Base-by-base conservation (phyloP, 352 stramenopile species). In the Globisporangium recalcitrans region DNA sequence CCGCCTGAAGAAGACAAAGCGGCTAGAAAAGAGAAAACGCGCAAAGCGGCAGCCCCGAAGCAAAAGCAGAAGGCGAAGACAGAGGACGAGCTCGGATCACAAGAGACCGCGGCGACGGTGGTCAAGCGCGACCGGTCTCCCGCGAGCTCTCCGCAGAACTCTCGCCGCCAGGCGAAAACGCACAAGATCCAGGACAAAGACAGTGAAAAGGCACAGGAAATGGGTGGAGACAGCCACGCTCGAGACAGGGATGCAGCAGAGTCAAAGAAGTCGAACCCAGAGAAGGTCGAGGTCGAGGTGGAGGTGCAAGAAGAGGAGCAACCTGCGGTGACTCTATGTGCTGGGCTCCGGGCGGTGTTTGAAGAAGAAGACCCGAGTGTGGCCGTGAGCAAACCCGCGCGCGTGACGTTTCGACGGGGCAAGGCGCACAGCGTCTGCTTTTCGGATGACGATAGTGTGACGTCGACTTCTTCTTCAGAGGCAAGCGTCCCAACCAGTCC, bases 331-430 rank as follows among this genome's bases (percentile, higher is more conserved):
- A 48, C 56, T 0, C 62, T 64, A 22, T 48, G 51, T 13, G n/a
- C n/a, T 7, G 42, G 26, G 22, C 52, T 53, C 7, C 29, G 36
- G 38, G n/a, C 29, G 13, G 22, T 4, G 5, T 34, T 57, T 5
- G 42, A 55, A 9, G 61, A 47, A 7, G 61, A 32, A 6, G 21
- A 8, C n/a, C 16, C 24, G 42, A 9, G 22, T 7, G 44, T 62
- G 3, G 21, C 44, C 3, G 70, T 78, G 21, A 66, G 60, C 16
- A 69, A 75, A 10, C 72, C 74, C 1, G 69, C 64, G 38, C 74
- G 75, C 52, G 68, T 70, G 1, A 49, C 78, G 10, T 83, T 83
- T 52, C 59, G 56, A 6, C 62, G 62, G 13, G 74, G 74, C 0
- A 75, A 67, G 10, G 68, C 70, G 7, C 64, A 70, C 26, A 54